phyloP scores from a whole-genome alignment of 768 basidiomycete genomes.

The Boletus tomentosulus region DNA sequence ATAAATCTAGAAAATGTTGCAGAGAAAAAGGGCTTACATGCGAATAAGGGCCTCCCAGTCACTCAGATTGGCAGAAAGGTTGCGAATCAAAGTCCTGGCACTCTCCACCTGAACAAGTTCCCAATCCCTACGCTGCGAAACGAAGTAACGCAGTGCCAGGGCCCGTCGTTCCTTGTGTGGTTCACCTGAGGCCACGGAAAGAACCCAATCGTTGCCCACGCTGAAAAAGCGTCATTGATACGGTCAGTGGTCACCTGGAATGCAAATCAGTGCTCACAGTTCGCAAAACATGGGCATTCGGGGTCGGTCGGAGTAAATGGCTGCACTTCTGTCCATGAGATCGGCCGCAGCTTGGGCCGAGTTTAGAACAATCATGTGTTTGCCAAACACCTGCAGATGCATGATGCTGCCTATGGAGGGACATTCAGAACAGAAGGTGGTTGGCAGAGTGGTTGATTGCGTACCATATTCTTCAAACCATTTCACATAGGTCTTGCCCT shows the following conservation, averaged over 20 bases:
- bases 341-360: conserved; percentile 19
- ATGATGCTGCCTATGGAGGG: background rate
- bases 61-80: background rate
- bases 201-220: background rate
- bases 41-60: background rate
- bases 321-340: conserved; percentile 5
- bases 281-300: conserved; percentile 1
- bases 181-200: conserved; percentile 4
- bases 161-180: conserved; percentile 7
- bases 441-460: background rate
- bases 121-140: background rate
- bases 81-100: conserved; percentile 2
- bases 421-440: background rate
- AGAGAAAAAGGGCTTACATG: background rate
- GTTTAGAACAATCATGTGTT: conserved; percentile 31
- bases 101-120: conserved; percentile 8
- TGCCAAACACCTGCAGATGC: background rate
- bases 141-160: conserved; percentile 10
- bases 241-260: background rate
- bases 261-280: background rate
- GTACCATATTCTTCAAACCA: background rate
- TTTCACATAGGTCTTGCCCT: background rate
- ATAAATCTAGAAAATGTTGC: background rate
- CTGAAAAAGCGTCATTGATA: background rate
- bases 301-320: conserved; percentile 2